Evolutionary conservation across 345 rosid species (phyloP), one percentile per base, ranked within the genome.

Genomic region (Brassica incana): DNA sequence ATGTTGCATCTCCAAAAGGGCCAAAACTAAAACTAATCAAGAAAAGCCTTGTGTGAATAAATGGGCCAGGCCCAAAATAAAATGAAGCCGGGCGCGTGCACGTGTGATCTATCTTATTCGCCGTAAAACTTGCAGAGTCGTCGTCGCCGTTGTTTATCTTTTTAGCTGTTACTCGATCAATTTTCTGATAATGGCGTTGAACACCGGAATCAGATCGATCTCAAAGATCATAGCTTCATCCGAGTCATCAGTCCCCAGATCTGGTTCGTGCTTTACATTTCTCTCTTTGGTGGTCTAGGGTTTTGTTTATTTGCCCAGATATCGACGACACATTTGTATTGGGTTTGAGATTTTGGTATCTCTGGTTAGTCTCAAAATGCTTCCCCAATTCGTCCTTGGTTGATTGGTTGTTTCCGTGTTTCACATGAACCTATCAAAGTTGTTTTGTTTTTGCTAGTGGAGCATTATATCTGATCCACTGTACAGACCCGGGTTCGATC

Each of bases 171-270:
- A 66, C 65, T 76, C 69, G 18, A 76, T 32, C 40, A 40, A 1
- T 76, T 52, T 2, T 65, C 18, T 23, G 67, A 73, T 68, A 40
- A 90, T 90, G 94, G 91, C 95, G 86, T 69, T 89, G 86, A 89
- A 80, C 87, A 87, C 74, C 20, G 89, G 91, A 0, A 56, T 94
- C 65, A 84, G 94, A 89, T 90, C 94, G 36, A 85, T 88, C 40
- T 83, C 98, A 3, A 90, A 72, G 91, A 85, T 94, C 7, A 59
- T 94, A 0, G 69, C 84, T 12, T 86, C 91, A 5, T 82, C 97
- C 27, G 86, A 84, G 59, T 80, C 91, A 29, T 63, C 88, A 56
- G 36, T 87, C 33, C 82, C 88, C 67, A 87, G 82, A 63, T 86
- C 96, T 76, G 97, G 98, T 90, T 61, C 14, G 81, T 71, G n/a